phyloP scores from a whole-genome alignment of 2,329 filamentous ascomycete genomes.

The Dothideomycetes sp. region DNA sequence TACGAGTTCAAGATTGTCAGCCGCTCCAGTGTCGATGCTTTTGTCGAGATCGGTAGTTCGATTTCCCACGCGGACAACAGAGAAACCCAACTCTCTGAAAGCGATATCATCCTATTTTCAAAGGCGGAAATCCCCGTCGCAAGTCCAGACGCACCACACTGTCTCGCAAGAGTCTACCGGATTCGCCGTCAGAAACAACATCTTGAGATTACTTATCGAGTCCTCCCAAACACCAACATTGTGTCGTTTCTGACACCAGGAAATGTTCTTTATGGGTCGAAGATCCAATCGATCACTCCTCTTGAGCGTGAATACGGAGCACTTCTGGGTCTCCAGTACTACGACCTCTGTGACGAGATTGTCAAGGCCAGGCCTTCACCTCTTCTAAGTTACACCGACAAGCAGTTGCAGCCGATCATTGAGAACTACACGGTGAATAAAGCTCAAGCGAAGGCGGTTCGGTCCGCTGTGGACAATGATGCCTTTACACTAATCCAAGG shows the following conservation, averaged over 20 bases:
- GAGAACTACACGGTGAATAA: constrained; percentile 73
- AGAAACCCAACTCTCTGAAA: constrained; percentile 65
- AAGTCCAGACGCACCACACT: constrained; percentile 58
- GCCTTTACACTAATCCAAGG: constrained; percentile 94
- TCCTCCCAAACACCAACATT: constrained; percentile 44
- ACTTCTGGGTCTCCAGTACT: constrained; percentile 82
- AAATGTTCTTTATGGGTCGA: constrained; percentile 59
- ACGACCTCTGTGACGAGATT: constrained; percentile 90
- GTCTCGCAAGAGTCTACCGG: constrained; percentile 72
- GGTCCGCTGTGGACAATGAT: constrained; percentile 88
- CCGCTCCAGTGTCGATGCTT: constrained; percentile 82
- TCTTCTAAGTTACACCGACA: constrained; percentile 68
- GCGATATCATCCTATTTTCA: constrained; percentile 82
- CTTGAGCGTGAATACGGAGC: constrained; percentile 94
- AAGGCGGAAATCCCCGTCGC: constrained; percentile 59
- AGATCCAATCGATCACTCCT: constrained; percentile 86
- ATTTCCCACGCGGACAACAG: constrained; percentile 61
- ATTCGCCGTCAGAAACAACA: constrained; percentile 70
- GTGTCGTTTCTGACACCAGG: constrained; percentile 50
- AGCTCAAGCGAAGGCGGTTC: constrained; percentile 83
- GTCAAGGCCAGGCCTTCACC: constrained; percentile 81
- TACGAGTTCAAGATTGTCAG: constrained; percentile 84
- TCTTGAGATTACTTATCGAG: constrained; percentile 76
- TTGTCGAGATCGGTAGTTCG: constrained; percentile 79
- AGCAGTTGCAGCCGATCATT: constrained; percentile 57